phyloP scores from a whole-genome alignment of 2,329 filamentous ascomycete species.

The Penicillium aurantiogriseum region DNA sequence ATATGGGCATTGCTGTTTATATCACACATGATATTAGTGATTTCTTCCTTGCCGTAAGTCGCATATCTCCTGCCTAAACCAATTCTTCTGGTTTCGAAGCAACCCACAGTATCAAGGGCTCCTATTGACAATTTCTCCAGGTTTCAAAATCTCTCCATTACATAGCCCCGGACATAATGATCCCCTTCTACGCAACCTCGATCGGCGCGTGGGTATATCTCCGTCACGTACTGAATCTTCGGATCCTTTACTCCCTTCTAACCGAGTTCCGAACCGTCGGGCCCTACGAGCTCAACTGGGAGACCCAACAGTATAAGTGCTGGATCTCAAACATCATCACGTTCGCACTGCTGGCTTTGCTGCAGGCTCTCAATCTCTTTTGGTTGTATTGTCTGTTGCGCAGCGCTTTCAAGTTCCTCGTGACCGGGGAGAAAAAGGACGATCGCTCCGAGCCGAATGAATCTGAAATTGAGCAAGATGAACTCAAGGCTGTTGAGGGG shows the following conservation, averaged over 20 bases:
- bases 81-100: not conserved
- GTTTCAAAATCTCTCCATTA: conserved; percentile 90
- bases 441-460: conserved; percentile 47
- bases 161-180: conserved; percentile 69
- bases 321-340: conserved; percentile 44
- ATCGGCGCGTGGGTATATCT: conserved; percentile 81
- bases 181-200: conserved; percentile 78
- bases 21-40: conserved; percentile 90
- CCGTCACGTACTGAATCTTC: conserved; percentile 64
- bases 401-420: conserved; percentile 36
- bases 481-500: not conserved
- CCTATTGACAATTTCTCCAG: conserved; percentile 40
- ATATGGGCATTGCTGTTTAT: conserved; percentile 86
- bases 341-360: conserved; percentile 37
- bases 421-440: conserved; percentile 35
- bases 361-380: conserved; percentile 44
- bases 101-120: not conserved
- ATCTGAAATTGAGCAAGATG: conserved; percentile 56
- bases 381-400: conserved; percentile 42
- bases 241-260: conserved; percentile 40
- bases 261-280: conserved; percentile 44
- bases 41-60: conserved; percentile 78
- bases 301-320: conserved; percentile 45
- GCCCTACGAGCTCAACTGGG: conserved; percentile 45
- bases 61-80: not conserved